A percentile compares a stretch with the other conserved stretches of the same genome.
These are phyloP conservation scores for Pyronema omphalodes DNA, from an alignment of 495 filamentous ascomycete species.

Conservation along the genomic window DNA sequence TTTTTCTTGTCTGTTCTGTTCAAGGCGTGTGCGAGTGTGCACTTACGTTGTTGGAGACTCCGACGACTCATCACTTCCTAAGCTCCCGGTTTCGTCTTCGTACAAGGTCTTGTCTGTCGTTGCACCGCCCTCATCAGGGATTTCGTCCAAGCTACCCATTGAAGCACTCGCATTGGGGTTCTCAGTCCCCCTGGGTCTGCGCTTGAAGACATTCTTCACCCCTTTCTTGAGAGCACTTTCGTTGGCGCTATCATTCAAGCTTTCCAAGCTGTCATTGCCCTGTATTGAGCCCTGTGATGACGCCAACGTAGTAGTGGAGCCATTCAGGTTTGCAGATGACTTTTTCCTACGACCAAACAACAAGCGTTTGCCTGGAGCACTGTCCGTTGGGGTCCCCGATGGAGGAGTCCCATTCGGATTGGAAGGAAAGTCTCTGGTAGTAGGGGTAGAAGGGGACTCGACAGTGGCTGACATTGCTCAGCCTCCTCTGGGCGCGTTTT, in stretches of 20 bases:
- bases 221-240: constrained; percentile 10
- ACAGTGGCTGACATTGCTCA: constrained; percentile 1
- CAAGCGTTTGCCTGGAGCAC: constrained; percentile 4
- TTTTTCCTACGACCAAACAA: constrained; percentile 22
- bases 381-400: background rate
- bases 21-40: background rate
- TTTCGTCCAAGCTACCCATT: constrained; percentile 19
- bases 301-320: constrained; percentile 11
- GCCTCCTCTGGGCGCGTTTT: background rate
- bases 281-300: constrained; percentile 12
- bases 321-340: constrained; percentile 12
- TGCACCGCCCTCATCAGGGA: constrained; percentile 2
- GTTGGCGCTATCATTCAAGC: constrained; percentile 9
- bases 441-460: no score
- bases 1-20: no score
- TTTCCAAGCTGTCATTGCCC: constrained; percentile 16
- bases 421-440: background rate
- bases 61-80: constrained; percentile 50
- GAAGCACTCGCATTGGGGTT: constrained; percentile 9
- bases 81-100: constrained; percentile 33
- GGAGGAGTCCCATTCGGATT: background rate
- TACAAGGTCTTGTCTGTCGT: constrained; percentile 3
- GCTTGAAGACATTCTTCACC: constrained; percentile 17
- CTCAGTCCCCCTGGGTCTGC: constrained; percentile 11
- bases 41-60: constrained; percentile 50